phyloP scores from a whole-genome alignment of 805 yeast genomes.

The Tetrapisispora arboricola region DNA sequence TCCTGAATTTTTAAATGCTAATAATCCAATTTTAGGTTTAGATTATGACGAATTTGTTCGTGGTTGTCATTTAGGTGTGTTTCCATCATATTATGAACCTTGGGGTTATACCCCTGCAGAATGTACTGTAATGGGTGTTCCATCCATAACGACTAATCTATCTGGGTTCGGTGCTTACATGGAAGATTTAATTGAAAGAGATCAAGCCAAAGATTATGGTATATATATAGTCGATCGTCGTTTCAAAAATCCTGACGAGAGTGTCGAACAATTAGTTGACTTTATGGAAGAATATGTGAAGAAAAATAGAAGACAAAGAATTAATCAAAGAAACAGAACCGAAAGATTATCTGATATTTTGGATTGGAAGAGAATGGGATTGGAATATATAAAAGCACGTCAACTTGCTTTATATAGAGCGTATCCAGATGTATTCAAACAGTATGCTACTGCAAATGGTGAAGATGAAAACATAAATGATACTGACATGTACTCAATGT shows the following conservation, averaged over 20 bases:
- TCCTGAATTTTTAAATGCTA: constrained; percentile 91
- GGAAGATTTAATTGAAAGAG: constrained; percentile 91
- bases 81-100: constrained; percentile 97
- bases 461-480: constrained; percentile 26
- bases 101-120: constrained; percentile 99
- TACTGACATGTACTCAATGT: constrained; percentile 22
- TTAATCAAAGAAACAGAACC: constrained; percentile 94
- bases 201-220: constrained; percentile 79
- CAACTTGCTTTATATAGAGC: constrained; percentile 87
- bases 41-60: constrained; percentile 97
- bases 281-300: constrained; percentile 82
- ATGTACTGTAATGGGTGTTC: constrained; percentile 99
- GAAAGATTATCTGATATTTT: constrained; percentile 85
- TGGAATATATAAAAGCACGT: constrained; percentile 91
- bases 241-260: constrained; percentile 83
- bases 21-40: constrained; percentile 83
- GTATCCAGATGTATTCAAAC: constrained; percentile 71
- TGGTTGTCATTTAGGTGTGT: constrained; percentile 96
- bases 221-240: constrained; percentile 94
- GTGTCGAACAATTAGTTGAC: constrained; percentile 79
- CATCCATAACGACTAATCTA: constrained; percentile 89
- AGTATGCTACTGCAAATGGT: constrained; percentile 16
- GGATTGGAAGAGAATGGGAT: constrained; percentile 98
- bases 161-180: constrained; percentile 97
- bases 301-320: constrained; percentile 92